Evolutionary conservation across 2,329 filamentous ascomycete species (phyloP).

Genomic region (Aspergillus sp.): DNA sequence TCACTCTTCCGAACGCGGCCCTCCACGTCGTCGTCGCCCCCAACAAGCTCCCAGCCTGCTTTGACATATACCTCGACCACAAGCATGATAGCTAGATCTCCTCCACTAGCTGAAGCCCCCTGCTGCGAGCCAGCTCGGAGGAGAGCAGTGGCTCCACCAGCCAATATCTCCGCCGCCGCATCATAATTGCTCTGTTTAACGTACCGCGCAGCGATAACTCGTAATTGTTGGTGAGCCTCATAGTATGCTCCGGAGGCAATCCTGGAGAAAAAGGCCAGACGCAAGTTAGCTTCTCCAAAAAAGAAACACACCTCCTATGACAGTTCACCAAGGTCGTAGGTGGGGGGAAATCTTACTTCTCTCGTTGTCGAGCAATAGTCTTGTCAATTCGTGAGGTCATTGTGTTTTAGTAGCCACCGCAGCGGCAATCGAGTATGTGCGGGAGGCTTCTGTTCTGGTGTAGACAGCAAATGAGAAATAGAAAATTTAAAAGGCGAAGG

Average conservation of each 20-base stretch:
- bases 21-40: slow-evolving; percentile 54
- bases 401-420: slow-evolving; percentile 9
- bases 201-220: slow-evolving; percentile 91
- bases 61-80: slow-evolving; percentile 90
- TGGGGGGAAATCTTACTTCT: slow-evolving; percentile 58
- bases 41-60: slow-evolving; percentile 68
- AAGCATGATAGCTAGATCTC: slow-evolving; percentile 82
- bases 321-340: background rate
- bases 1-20: slow-evolving; percentile 62
- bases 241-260: slow-evolving; percentile 92
- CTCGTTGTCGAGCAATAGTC: slow-evolving; percentile 72
- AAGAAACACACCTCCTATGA: background rate
- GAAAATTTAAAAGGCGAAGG: background rate
- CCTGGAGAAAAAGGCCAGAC: slow-evolving; percentile 44
- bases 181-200: slow-evolving; percentile 82
- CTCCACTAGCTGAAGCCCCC: slow-evolving; percentile 89
- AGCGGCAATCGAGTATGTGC: background rate
- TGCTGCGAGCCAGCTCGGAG: slow-evolving; percentile 64
- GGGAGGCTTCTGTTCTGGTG: background rate
- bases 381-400: slow-evolving; percentile 61
- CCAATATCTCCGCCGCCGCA: slow-evolving; percentile 83
- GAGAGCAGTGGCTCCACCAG: slow-evolving; percentile 78
- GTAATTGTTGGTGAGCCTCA: slow-evolving; percentile 97
- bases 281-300: slow-evolving; percentile 15
- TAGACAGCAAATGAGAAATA: background rate